Evolutionary conservation across 2,329 filamentous ascomycete species (phyloP).

Genomic region (Alternaria triticina): DNA sequence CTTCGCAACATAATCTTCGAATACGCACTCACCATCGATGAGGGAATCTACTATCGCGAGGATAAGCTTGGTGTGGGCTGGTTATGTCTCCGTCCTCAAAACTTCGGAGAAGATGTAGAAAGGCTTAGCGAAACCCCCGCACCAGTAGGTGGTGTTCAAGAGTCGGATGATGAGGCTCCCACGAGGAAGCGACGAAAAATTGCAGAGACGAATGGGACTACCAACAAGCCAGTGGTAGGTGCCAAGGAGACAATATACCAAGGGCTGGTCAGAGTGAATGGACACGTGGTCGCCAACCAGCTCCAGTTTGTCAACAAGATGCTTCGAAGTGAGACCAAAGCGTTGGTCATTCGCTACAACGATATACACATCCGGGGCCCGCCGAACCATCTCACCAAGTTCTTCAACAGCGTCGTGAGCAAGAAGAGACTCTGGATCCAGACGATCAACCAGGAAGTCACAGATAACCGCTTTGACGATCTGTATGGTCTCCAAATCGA

Average conservation of each 20-base stretch:
- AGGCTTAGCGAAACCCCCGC: neutral
- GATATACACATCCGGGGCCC: neutral
- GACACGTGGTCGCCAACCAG: conserved; percentile 1
- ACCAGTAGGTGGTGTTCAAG: neutral
- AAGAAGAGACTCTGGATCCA: neutral
- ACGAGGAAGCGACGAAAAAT: neutral
- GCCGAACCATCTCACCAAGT: neutral
- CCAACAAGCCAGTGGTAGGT: neutral
- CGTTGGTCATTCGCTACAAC: neutral
- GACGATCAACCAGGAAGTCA: neutral
- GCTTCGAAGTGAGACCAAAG: conserved; percentile 6
- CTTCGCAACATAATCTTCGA: conserved; percentile 5
- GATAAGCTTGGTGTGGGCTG: neutral
- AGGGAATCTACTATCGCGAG: neutral
- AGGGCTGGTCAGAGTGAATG: neutral
- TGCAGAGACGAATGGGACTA: neutral
- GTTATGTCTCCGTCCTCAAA: neutral
- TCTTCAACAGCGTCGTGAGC: neutral
- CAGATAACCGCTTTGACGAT: neutral
- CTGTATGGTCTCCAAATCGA: neutral
- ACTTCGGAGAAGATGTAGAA: neutral
- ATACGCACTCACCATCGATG: neutral
- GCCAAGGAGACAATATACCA: neutral
- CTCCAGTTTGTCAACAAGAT: conserved; percentile 7
- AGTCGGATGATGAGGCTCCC: neutral